phyloP scores from a whole-genome alignment of 2,329 filamentous ascomycete species.

The Sporothrix variecibatus region DNA sequence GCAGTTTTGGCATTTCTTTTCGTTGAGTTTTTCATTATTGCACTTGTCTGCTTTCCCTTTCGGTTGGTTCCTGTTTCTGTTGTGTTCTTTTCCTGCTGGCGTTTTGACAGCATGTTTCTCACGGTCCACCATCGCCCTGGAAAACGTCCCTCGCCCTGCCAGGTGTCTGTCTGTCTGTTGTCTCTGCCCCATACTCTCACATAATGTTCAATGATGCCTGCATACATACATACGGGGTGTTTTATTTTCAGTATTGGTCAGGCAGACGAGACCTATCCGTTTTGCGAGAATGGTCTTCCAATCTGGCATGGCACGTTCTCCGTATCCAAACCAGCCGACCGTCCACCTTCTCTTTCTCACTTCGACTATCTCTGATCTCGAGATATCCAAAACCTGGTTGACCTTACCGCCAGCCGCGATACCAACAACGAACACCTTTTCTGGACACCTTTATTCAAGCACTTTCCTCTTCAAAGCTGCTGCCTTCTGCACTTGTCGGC shows the following conservation, averaged over 20 bases:
- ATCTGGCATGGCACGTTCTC: background rate
- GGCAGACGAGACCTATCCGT: background rate
- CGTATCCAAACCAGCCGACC: background rate
- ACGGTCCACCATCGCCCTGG: background rate
- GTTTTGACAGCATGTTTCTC: background rate
- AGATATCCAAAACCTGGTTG: background rate
- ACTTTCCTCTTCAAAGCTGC: background rate
- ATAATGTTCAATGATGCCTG: background rate
- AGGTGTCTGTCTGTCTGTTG: background rate
- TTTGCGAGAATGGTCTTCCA: background rate
- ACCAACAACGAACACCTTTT: background rate
- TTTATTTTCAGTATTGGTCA: background rate
- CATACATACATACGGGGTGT: background rate
- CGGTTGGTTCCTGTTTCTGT: background rate
- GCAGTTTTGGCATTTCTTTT: background rate
- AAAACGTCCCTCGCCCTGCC: slow-evolving; percentile 4
- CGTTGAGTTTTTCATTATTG: background rate
- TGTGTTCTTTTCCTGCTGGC: background rate
- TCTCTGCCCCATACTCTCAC: background rate
- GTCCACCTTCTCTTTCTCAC: background rate
- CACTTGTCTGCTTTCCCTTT: background rate
- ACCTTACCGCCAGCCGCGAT: background rate
- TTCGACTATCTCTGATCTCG: background rate
- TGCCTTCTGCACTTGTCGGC: slow-evolving; percentile 20
- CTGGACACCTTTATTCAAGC: background rate